Evolutionary conservation across 1,139 yeast genomes (phyloP).

Genomic region (Hansenula sp.): DNA sequence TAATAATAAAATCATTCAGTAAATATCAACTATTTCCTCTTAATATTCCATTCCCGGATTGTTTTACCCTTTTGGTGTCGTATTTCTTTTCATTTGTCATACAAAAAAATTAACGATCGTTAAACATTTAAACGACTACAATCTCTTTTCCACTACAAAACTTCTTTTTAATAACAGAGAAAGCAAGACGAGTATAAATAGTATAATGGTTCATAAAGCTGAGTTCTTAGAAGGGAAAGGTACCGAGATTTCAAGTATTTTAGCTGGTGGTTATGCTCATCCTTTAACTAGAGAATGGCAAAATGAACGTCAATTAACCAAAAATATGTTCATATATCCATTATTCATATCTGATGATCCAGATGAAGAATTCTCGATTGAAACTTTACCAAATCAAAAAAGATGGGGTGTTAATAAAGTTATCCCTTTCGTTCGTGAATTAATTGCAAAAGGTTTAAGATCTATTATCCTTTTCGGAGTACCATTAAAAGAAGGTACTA

Average conservation of each 20-base stretch:
- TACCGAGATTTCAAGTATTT: slow-evolving; percentile 67
- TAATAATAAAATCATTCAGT: no score
- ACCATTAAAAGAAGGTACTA: slow-evolving; percentile 66
- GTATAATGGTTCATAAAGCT: slow-evolving; percentile 55
- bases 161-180: no score
- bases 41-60: no score
- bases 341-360: slow-evolving; percentile 77
- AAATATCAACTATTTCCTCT: no score
- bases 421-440: slow-evolving; percentile 61
- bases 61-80: no score
- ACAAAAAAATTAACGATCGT: no score
- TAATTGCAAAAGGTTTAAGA: slow-evolving; percentile 77
- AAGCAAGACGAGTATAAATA: no score
- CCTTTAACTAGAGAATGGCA: slow-evolving; percentile 92
- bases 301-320: slow-evolving; percentile 72
- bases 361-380: slow-evolving; percentile 73
- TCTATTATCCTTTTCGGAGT: slow-evolving; percentile 93
- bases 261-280: slow-evolving; percentile 93
- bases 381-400: slow-evolving; percentile 81
- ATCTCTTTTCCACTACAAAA: background rate
- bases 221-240: slow-evolving; percentile 55
- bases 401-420: slow-evolving; percentile 82
- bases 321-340: slow-evolving; percentile 91
- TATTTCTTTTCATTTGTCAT: no score
- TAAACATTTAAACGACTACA: no score